Evolutionary conservation across 495 filamentous ascomycete species (phyloP).

Genomic region (Chlorociboria aeruginascens): DNA sequence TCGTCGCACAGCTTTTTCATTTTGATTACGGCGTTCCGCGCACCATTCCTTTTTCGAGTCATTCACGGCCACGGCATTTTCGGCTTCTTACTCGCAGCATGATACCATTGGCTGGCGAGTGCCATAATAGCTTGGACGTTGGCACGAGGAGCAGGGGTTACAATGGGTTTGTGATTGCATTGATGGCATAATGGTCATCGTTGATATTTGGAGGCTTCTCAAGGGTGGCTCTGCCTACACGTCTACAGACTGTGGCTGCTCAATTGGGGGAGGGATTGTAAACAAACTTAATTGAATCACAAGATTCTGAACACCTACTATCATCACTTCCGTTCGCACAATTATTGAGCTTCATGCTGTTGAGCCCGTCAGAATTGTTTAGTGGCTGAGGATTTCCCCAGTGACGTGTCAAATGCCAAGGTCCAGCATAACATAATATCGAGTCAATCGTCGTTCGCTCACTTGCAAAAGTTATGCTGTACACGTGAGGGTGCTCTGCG

Average conservation of each 20-base stretch:
- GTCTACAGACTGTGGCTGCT: conserved; percentile 34
- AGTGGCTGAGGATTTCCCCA: too few species aligned
- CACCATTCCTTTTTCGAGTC: not conserved
- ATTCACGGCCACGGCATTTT: conserved; percentile 8
- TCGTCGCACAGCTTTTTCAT: conserved; percentile 1
- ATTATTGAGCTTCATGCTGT: too few species aligned
- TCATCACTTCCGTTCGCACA: not conserved
- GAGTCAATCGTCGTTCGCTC: too few species aligned
- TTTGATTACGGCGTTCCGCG: conserved; percentile 8
- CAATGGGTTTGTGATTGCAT: not conserved
- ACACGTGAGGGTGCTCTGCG: not conserved
- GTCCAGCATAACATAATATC: too few species aligned
- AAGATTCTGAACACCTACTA: conserved; percentile 8
- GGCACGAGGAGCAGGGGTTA: not conserved
- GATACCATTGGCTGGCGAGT: not conserved
- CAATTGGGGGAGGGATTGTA: conserved; percentile 22
- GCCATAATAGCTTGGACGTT: not conserved
- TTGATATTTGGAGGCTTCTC: not conserved
- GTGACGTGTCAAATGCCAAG: too few species aligned
- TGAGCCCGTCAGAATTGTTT: too few species aligned
- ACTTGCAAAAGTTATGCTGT: too few species aligned
- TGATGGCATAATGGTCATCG: not conserved
- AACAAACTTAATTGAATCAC: conserved; percentile 19
- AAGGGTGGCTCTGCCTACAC: not conserved
- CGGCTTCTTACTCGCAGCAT: conserved; percentile 6